Evolutionary conservation across 495 filamentous ascomycete species (phyloP), one percentile per base, ranked within the genome.

Genomic region (Mycothermus thermophilus): DNA sequence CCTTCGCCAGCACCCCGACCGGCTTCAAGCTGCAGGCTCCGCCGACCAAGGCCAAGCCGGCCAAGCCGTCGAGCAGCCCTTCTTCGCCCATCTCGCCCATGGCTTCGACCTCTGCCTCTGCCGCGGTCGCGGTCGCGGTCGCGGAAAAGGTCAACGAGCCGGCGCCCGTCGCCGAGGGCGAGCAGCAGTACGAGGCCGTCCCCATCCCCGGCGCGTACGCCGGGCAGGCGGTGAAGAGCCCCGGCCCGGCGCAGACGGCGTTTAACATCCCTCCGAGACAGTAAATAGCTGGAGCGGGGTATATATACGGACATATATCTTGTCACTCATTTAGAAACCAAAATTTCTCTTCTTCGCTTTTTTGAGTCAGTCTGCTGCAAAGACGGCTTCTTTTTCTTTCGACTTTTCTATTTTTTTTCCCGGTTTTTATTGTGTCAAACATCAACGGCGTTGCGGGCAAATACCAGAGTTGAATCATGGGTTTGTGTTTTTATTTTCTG

Each of bases 1-100:
- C 57, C 39, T 52, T 72, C 58, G 32, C 62, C 33, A 37, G 50
- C 37, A 55, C 41, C 48, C 48, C 40, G 43, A 38, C 33, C 38
- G 67, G 78, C 12, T 93, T 95, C 69, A 76, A 79, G 44, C 74
- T 95, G 8, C 81, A 93, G 59, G 62, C 86, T 13, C 83, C 86
- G 19, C 86, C 86, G 0, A 72, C 71, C 52, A 79, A 76, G 44
- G 72, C 84, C 27, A 80, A 82, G 45, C 65, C 74, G 33, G 75
- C 84, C 17, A 87, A 55, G 1, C 83, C 83, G 5, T n/a, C n/a
- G n/a, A n/a, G n/a, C n/a, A 70, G 80, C 16, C 82, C 57, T 3
- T 81, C 83, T n/a, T 73, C 73, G 54, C 41, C 69, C 8, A 5
- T 31, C 7, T 11, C 38, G 5, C 7, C 29, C 7, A 36, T 16